These are phyloP conservation scores for Cyclotella choctawhatcheeana DNA, from an alignment of 108 stramenopile species.

Conservation along the genomic window DNA sequence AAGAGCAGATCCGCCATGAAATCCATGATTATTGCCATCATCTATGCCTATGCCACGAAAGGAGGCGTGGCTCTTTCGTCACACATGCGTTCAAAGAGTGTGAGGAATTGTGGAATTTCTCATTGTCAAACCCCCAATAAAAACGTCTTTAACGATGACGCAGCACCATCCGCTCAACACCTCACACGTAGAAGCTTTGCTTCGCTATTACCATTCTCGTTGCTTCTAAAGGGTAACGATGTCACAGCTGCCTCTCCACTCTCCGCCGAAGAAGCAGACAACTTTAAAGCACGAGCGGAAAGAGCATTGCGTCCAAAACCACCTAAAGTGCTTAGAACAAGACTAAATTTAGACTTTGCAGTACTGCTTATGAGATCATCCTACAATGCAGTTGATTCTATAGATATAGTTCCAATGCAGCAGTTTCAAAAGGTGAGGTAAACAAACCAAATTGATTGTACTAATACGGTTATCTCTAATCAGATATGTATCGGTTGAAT, in stretches of 20 bases:
- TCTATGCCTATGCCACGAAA: background rate
- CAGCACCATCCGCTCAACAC: no score
- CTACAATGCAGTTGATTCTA: slow-evolving; percentile 78
- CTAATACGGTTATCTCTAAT: no score
- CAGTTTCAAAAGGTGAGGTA: slow-evolving; percentile 91
- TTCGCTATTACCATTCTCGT: background rate
- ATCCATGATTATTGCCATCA: background rate
- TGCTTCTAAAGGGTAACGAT: background rate
- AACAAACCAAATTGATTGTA: no score
- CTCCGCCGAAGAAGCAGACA: slow-evolving; percentile 68
- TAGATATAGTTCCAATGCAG: slow-evolving; percentile 87
- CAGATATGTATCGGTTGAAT: no score
- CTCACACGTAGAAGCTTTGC: slow-evolving; percentile 31
- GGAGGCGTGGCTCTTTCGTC: background rate
- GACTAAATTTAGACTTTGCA: slow-evolving; percentile 81
- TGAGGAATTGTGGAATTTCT: no score
- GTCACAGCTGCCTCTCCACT: slow-evolving; percentile 73
- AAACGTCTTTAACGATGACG: no score
- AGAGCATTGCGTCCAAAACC: slow-evolving; percentile 73
- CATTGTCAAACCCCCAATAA: no score
- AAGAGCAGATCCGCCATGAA: background rate
- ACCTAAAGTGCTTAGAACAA: slow-evolving; percentile 63
- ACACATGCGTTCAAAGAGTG: no score
- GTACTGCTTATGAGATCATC: slow-evolving; percentile 85
- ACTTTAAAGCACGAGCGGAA: slow-evolving; percentile 54